Percentiles rank a stretch among this genome's conserved stretches.
Conservation (phyloP, 176 grass and related monocot species). For the Triticum monococcum region DNA sequence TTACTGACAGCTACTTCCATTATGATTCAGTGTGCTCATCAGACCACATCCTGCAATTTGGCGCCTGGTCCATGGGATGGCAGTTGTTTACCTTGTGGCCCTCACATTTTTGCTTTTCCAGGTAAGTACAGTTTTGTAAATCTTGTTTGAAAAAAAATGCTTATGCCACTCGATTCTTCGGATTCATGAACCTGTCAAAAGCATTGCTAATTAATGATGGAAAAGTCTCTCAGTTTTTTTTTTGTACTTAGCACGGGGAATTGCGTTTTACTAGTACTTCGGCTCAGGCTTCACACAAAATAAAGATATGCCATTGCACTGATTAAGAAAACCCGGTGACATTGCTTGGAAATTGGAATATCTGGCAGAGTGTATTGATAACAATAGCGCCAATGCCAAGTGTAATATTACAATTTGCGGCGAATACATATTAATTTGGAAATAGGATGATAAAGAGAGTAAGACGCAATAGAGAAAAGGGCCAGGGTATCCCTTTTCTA, state of each 20-base stretch:
- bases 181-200: slow-evolving; percentile 1
- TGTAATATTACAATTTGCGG: background rate
- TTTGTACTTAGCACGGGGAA: background rate
- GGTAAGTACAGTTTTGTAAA: slow-evolving; percentile 43
- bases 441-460: background rate
- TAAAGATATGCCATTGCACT: background rate
- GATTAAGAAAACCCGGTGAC: background rate
- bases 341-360: slow-evolving; percentile 2
- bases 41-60: slow-evolving; percentile 98
- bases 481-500: background rate
- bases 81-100: slow-evolving; percentile 93
- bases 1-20: slow-evolving; percentile 29
- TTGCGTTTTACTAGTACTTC: background rate
- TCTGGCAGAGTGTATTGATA: background rate
- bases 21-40: slow-evolving; percentile 82
- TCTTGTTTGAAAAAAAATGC: background rate
- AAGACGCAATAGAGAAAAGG: background rate
- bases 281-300: background rate
- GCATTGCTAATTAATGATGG: background rate
- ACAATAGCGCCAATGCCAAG: background rate
- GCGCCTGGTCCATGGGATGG: slow-evolving; percentile 95
- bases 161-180: background rate
- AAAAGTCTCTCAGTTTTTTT: background rate
- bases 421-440: background rate
- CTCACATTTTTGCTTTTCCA: slow-evolving; percentile 99